Percentiles rank a stretch among this genome's conserved stretches.
These are phyloP conservation scores for Eucalyptus guilfoylei DNA, from an alignment of 345 rosid genomes.

Conservation along the genomic window DNA sequence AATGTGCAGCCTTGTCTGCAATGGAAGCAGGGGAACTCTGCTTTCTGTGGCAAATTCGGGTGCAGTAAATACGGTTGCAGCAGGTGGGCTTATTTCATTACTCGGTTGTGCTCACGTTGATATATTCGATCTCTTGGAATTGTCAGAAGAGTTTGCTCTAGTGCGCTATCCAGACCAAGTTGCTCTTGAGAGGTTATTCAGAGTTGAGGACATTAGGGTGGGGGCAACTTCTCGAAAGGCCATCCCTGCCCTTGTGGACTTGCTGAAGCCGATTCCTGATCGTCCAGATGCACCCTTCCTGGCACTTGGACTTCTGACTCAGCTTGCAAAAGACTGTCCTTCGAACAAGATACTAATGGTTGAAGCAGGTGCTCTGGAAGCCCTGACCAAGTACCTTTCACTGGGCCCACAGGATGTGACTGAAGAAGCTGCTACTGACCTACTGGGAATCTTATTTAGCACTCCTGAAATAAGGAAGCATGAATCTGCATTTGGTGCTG, in stretches of 20 bases:
- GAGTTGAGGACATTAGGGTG: conserved; percentile 96
- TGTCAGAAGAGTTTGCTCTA: conserved; percentile 78
- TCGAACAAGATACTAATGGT: conserved; percentile 91
- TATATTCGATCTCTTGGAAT: conserved; percentile 67
- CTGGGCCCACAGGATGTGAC: conserved; percentile 98
- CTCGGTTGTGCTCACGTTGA: conserved; percentile 97
- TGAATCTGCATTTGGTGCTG: conserved; percentile 91
- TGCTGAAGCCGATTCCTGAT: conserved; percentile 98
- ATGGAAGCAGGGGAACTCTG: conserved; percentile 97
- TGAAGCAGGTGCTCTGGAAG: conserved; percentile 96
- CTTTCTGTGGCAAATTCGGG: conserved; percentile 97
- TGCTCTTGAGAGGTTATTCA: conserved; percentile 96
- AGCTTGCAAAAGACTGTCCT: conserved; percentile 87
- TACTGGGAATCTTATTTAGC: conserved; percentile 78
- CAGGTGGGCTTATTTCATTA: conserved; percentile 83
- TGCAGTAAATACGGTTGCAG: conserved; percentile 92
- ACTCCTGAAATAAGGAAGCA: conserved; percentile 95
- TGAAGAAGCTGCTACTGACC: conserved; percentile 97
- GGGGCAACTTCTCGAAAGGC: conserved; percentile 99
- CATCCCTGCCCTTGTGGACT: conserved; percentile 93
- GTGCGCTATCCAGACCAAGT: conserved; percentile 90
- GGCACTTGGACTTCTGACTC: conserved; percentile 79
- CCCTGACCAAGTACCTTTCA: conserved; percentile 88
- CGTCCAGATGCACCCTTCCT: conserved; percentile 98
- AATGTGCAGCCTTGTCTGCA: conserved; percentile 83